phyloP scores from a whole-genome alignment of 2,329 filamentous ascomycete genomes.

The Ophiocordyceps unilateralis region DNA sequence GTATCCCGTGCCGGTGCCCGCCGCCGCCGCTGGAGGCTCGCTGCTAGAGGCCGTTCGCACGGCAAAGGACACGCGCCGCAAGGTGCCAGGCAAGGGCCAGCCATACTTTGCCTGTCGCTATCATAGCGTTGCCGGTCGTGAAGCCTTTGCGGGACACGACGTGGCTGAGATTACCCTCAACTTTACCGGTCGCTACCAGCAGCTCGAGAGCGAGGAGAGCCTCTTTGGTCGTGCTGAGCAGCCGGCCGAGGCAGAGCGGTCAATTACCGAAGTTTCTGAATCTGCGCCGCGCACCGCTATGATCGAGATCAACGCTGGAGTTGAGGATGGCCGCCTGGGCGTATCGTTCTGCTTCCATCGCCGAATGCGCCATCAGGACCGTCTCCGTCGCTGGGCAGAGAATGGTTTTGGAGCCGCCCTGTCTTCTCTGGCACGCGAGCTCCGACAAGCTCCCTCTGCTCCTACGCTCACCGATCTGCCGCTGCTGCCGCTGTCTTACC shows the following conservation, averaged over 20 bases:
- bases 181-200: slow-evolving; percentile 24
- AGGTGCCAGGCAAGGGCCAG: slow-evolving; percentile 16
- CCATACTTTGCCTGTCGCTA: slow-evolving; percentile 20
- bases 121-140: slow-evolving; percentile 11
- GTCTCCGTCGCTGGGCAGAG: slow-evolving; percentile 1
- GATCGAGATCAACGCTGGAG: slow-evolving; percentile 4
- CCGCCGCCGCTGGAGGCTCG: slow-evolving; percentile 1
- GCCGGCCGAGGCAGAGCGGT: not conserved
- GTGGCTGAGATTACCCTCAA: slow-evolving; percentile 31
- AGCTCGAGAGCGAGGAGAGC: slow-evolving; percentile 19
- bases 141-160: slow-evolving; percentile 16
- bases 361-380: slow-evolving; percentile 3
- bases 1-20: slow-evolving; percentile 12
- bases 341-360: slow-evolving; percentile 2
- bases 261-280: slow-evolving; percentile 1
- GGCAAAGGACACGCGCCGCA: slow-evolving; percentile 18
- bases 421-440: not conserved
- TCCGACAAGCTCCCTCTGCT: not conserved
- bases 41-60: slow-evolving; percentile 4
- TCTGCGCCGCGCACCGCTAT: slow-evolving; percentile 1
- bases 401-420: not conserved
- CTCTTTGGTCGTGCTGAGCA: slow-evolving; percentile 1
- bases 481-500: slow-evolving; percentile 8
- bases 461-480: slow-evolving; percentile 16
- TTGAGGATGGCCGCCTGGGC: slow-evolving; percentile 1